These are phyloP conservation scores for Claviceps capensis DNA, from an alignment of 2,329 filamentous ascomycete genomes.

Conservation along the genomic window DNA sequence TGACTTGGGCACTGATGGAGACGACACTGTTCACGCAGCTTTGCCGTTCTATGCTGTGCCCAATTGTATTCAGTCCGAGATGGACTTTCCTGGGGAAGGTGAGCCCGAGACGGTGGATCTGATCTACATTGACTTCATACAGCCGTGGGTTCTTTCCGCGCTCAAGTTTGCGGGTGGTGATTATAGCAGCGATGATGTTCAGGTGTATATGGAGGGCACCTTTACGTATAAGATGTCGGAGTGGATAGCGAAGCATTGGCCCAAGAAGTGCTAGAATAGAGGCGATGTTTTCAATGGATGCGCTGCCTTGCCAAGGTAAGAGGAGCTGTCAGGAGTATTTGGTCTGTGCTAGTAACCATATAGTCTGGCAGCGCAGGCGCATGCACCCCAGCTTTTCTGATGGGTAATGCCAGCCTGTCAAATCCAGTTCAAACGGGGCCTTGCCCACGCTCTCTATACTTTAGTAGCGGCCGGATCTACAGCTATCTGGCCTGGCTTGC, in stretches of 20 bases:
- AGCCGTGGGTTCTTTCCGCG: constrained; percentile 66
- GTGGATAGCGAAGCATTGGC: constrained; percentile 49
- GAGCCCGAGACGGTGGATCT: constrained; percentile 67
- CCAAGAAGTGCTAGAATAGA: constrained; percentile 25
- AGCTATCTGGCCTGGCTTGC: too few species aligned
- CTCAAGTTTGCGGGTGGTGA: constrained; percentile 46
- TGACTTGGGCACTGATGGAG: constrained; percentile 69
- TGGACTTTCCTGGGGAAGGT: constrained; percentile 42
- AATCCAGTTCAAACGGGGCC: too few species aligned
- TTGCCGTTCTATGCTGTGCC: constrained; percentile 67
- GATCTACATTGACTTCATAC: constrained; percentile 83
- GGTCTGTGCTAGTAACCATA: too few species aligned
- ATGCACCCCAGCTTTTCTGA: too few species aligned
- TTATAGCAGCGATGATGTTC: constrained; percentile 33
- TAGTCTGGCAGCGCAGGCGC: too few species aligned
- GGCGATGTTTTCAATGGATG: too few species aligned
- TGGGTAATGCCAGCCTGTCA: too few species aligned
- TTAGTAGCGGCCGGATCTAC: too few species aligned
- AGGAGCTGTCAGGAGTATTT: too few species aligned
- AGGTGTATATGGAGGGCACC: constrained; percentile 37
- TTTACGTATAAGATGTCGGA: constrained; percentile 40
- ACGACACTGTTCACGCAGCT: constrained; percentile 71
- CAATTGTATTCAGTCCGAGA: constrained; percentile 64
- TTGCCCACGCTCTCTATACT: too few species aligned
- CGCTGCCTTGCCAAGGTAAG: too few species aligned